Base-by-base conservation (phyloP, 768 basidiomycete species). In the Daedaleopsis sinensis region DNA sequence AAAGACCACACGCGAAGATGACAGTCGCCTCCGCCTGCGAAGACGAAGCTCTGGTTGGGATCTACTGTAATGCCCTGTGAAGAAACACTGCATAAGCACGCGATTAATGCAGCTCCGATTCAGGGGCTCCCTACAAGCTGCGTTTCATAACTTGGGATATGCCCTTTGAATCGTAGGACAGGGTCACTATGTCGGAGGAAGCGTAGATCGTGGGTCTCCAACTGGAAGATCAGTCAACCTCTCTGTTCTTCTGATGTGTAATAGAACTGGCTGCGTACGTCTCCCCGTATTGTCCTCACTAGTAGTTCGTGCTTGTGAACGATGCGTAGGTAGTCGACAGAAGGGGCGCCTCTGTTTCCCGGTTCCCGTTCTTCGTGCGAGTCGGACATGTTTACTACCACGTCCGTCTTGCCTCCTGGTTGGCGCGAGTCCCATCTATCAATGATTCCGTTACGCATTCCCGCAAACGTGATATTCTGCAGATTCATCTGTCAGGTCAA, bases 1-100 rank as follows among this genome's bases (percentile, higher is more conserved):
- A 92, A 70, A 12, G 88, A 89, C 91, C 91, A 93, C 3, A 80
- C 82, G 23, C 88, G 84, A 59, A 92, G 80, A 36, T 78, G 79
- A 46, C 74, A 64, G 71, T 93, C 90, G 62, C 85, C 81, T 11
- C 90, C 90, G 0, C 87, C 87, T 10, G 87, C 86, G 60, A 90
- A 90, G 18, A 93, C 68, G 52, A 87, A 81, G 32, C 83, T 76
- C 51, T 87, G 78, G 9, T 71, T 62, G 0, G 84, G 81, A 64
- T 91, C 89, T 18, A 84, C 67, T 1, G 82, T 75, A 7, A 90
- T 77, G 6, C 89, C 89, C 90, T 92, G 66, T 27, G 9, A 1
- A 18, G 16, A 3, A 21, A 10, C 15, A 6, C n/a, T 49, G 13
- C 47, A 0, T 42, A 18, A 37, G 10, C 49, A 50, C 8, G 37